Conservation (phyloP, 345 rosid genomes). For the Heritiera littoralis region DNA sequence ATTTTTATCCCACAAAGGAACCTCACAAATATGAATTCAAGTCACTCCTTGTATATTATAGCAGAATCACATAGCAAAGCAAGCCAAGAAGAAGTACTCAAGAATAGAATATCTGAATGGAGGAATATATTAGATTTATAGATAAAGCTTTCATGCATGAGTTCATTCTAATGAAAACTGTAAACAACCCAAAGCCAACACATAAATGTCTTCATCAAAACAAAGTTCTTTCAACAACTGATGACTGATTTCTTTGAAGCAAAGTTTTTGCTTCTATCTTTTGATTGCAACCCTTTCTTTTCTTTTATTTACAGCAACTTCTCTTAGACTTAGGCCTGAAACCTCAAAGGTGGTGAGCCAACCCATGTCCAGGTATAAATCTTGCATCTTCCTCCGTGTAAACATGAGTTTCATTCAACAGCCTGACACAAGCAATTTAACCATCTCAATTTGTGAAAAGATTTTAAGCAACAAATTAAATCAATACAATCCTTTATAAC, state of each 20-base stretch:
- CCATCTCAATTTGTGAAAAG: neutral
- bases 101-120: neutral
- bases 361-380: slow-evolving; percentile 91
- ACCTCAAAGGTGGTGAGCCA: slow-evolving; percentile 36
- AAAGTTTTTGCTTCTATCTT: neutral
- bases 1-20: no score
- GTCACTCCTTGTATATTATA: no score
- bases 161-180: neutral
- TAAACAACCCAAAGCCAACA: neutral
- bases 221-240: neutral
- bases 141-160: neutral
- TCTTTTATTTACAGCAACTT: neutral
- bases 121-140: neutral
- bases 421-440: slow-evolving; percentile 43
- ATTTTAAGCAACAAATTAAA: neutral
- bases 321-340: neutral
- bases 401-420: slow-evolving; percentile 84
- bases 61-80: neutral
- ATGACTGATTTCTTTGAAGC: neutral
- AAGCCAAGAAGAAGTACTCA: neutral
- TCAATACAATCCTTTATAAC: neutral
- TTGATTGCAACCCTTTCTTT: neutral
- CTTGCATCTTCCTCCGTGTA: slow-evolving; percentile 90
- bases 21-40: no score
- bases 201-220: neutral